A percentile compares a stretch with the other conserved stretches of the same genome.
These are phyloP conservation scores for Ascoidea rubescens DNA, from an alignment of 805 yeast genomes.

Conservation along the genomic window DNA sequence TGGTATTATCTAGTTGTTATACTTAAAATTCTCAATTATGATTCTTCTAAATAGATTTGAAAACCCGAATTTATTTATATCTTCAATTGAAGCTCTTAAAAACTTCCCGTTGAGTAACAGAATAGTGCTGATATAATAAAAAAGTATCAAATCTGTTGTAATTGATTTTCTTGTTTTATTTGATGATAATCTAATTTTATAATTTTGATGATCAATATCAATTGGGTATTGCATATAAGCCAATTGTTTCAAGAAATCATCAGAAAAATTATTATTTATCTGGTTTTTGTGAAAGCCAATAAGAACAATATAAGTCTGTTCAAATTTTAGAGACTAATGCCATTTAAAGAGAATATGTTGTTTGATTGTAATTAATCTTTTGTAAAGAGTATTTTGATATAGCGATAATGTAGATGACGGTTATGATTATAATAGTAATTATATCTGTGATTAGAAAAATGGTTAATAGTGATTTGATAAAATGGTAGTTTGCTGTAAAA, in stretches of 20 bases:
- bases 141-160: slow-evolving; percentile 19
- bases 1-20: neutral
- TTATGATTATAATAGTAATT: slow-evolving; percentile 9
- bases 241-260: slow-evolving; percentile 15
- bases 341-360: slow-evolving; percentile 10
- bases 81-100: slow-evolving; percentile 22
- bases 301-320: slow-evolving; percentile 13
- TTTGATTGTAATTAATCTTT: slow-evolving; percentile 2
- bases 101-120: slow-evolving; percentile 23
- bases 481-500: neutral
- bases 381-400: slow-evolving; percentile 1
- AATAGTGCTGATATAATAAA: slow-evolving; percentile 17
- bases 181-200: slow-evolving; percentile 14
- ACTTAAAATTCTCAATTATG: neutral
- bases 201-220: slow-evolving; percentile 9
- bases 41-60: slow-evolving; percentile 17
- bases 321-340: slow-evolving; percentile 19
- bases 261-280: slow-evolving; percentile 14
- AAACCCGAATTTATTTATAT: slow-evolving; percentile 21
- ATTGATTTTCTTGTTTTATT: slow-evolving; percentile 17
- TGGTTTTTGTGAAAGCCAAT: slow-evolving; percentile 1
- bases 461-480: no score
- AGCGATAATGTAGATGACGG: slow-evolving; percentile 2
- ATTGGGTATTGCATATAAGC: slow-evolving; percentile 15
- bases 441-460: slow-evolving; percentile 4